Evolutionary conservation across 306 rosid genomes (phyloP).

Genomic region (Cucumis cinereus): DNA sequence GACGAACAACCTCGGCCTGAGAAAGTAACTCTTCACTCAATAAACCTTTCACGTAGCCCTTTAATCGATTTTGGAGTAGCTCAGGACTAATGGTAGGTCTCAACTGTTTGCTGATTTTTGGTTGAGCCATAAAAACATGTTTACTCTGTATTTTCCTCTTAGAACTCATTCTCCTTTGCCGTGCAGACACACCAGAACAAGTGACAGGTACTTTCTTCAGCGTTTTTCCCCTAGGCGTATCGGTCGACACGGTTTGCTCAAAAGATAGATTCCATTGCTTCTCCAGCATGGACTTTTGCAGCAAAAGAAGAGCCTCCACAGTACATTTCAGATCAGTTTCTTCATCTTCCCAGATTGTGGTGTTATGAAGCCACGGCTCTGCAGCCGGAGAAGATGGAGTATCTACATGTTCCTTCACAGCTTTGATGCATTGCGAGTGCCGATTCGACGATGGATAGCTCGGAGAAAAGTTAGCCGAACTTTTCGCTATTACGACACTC

Average conservation of each 20-base stretch:
- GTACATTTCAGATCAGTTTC: conserved; percentile 43
- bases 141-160: conserved; percentile 33
- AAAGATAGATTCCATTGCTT: conserved; percentile 90
- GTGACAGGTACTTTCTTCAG: conserved; percentile 41
- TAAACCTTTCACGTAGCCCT: conserved; percentile 70
- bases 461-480: conserved; percentile 35
- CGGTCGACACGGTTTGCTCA: conserved; percentile 24
- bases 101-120: conserved; percentile 27
- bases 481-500: conserved; percentile 36
- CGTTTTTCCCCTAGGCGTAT: conserved; percentile 14
- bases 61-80: conserved; percentile 42
- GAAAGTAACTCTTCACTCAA: conserved; percentile 60
- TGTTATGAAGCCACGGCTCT: conserved; percentile 33
- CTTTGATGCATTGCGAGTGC: conserved; percentile 43
- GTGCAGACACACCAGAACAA: conserved; percentile 93
- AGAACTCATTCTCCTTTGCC: conserved; percentile 63
- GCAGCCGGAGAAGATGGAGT: conserved; percentile 22
- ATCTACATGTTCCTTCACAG: conserved; percentile 53
- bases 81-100: conserved; percentile 36
- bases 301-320: conserved; percentile 76
- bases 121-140: conserved; percentile 17
- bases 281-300: conserved; percentile 90
- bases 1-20: conserved; percentile 75
- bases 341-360: conserved; percentile 36
- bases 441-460: conserved; percentile 30